Percentiles rank a stretch among this genome's conserved stretches.
Evolutionary conservation across 2,329 filamentous ascomycete species (phyloP).

Genomic region (Colletotrichum costaricense): DNA sequence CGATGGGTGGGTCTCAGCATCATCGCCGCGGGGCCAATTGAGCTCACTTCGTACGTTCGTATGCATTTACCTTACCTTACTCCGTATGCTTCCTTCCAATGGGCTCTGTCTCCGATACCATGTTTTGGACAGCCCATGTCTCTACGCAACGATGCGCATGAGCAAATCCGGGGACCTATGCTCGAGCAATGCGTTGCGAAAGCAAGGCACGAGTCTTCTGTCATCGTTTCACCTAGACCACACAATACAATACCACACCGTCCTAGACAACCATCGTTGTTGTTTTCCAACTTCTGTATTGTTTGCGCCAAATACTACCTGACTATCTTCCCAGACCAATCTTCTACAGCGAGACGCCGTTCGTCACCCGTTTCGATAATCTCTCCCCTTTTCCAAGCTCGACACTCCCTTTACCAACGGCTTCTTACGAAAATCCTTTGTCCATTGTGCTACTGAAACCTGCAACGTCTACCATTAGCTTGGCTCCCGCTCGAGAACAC

Average conservation of each 20-base stretch:
- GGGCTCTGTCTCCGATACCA: conserved; percentile 5
- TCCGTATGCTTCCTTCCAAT: neutral
- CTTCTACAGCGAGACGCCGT: neutral
- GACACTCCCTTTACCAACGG: neutral
- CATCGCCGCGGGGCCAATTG: conserved; percentile 1
- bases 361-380: neutral
- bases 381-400: neutral
- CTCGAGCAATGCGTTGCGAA: conserved; percentile 7
- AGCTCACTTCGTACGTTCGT: neutral
- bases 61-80: no score
- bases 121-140: conserved; percentile 17
- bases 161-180: conserved; percentile 25
- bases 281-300: conserved; percentile 2
- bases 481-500: neutral
- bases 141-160: conserved; percentile 30
- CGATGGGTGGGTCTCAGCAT: conserved; percentile 8
- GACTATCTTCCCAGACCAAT: neutral
- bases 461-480: conserved; percentile 13
- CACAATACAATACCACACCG: neutral
- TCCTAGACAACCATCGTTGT: conserved; percentile 11
- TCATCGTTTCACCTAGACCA: conserved; percentile 15
- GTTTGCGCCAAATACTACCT: neutral
- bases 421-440: conserved; percentile 9
- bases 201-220: conserved; percentile 22
- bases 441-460: conserved; percentile 10